Base-by-base conservation (phyloP, 768 basidiomycete genomes). In the Leucocoprinus sp. region DNA sequence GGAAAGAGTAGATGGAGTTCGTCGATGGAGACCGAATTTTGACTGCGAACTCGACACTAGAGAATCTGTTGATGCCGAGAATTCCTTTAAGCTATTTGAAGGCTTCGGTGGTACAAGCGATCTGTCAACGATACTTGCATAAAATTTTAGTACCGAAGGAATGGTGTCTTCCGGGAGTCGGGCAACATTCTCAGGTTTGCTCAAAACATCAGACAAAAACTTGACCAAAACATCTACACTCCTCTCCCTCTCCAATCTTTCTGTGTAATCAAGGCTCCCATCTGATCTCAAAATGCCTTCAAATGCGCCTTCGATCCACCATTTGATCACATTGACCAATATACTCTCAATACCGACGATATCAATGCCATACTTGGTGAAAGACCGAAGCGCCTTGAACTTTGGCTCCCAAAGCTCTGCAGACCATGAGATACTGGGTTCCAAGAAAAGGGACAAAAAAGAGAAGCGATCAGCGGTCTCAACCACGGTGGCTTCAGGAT, bases 351-450 rank as follows among this genome's bases (percentile, higher is more conserved):
- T 73, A 15, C 85, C 85, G 27, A 76, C 62, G 22, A 80, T 71
- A 37, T 84, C 78, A 2, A 64, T 54, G 5, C 82, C 84, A 31
- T 66, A 73, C 49, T 68, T 72, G 27, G 82, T 82, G 42, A 90
- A 67, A 2, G 82, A 75, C 3, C 73, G 64, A 1, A 88, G 65
- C 1, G 85, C 84, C 50, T 78, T 81, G 55, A 82, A 76, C 15
- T 81, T 73, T 1, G 76, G 66, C 52, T 86, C 83, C 72, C 86
- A 86, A 0, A 84, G 63, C 19, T 88, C 86, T n/a, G 63, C 51
- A 2, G 65, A 68, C 85, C 86, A 88, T 0, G 67, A 60, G 1
- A 60, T 62, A 2, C 64, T 56, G 4, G 62, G 56, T 12, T 61
- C 69, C 2, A 77, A 63, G 57, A 89, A 80, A 24, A 87, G 64